Evolutionary conservation across 306 rosid genomes (phyloP).

Genomic region (Quercus agrifolia): DNA sequence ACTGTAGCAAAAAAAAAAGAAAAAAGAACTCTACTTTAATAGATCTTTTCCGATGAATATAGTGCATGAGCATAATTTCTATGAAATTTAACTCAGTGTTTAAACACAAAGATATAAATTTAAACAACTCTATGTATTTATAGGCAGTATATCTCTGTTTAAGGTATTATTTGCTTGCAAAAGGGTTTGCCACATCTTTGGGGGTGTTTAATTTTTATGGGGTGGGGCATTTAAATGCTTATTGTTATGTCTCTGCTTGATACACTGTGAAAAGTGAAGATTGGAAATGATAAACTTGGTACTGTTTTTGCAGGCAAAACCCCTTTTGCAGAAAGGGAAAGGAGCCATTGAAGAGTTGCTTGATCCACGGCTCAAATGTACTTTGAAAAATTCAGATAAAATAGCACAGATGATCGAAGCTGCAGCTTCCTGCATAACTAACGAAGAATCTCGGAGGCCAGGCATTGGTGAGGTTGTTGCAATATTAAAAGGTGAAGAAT

Average conservation of each 20-base stretch:
- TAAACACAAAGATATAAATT: background rate
- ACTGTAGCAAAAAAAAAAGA: too few relatives aligned
- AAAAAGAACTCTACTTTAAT: background rate
- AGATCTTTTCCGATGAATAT: background rate
- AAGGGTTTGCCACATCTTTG: background rate
- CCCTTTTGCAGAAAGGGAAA: conserved; percentile 75
- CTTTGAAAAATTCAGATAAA: conserved; percentile 55
- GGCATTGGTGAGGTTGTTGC: conserved; percentile 70
- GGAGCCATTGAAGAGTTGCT: conserved; percentile 84
- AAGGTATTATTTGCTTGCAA: background rate
- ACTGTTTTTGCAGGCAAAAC: conserved; percentile 68
- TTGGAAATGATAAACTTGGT: background rate
- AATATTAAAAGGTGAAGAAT: conserved; percentile 77
- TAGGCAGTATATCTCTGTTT: background rate
- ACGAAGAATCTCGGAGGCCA: conserved; percentile 88
- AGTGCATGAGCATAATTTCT: background rate
- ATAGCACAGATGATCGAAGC: conserved; percentile 80
- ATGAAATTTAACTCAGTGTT: background rate
- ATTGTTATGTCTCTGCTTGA: background rate
- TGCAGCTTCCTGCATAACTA: conserved; percentile 74
- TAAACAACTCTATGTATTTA: background rate
- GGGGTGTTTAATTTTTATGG: background rate
- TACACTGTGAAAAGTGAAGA: background rate
- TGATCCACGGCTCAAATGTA: conserved; percentile 71
- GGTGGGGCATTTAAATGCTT: background rate